phyloP scores from a whole-genome alignment of 2,329 filamentous ascomycete species.

The Diaporthe sp. region DNA sequence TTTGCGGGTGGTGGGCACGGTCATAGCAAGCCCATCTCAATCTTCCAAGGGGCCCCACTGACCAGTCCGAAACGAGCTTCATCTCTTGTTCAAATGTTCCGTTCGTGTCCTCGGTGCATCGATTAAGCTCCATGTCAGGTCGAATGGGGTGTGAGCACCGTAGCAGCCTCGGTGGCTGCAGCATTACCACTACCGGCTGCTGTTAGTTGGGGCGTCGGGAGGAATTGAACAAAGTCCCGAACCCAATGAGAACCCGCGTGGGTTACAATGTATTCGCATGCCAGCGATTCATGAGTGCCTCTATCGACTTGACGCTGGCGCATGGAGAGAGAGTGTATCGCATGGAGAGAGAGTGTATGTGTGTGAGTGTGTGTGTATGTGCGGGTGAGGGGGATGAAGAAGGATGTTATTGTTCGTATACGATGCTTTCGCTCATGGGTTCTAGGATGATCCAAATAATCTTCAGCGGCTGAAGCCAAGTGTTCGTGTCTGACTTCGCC shows the following conservation, averaged over 20 bases:
- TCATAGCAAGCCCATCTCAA: constrained; percentile 17
- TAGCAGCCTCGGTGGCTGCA: not conserved
- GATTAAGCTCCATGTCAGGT: constrained; percentile 23
- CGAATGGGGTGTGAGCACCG: constrained; percentile 9
- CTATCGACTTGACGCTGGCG: not conserved
- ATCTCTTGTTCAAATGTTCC: constrained; percentile 23
- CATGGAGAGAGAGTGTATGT: too few species aligned
- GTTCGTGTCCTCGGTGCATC: constrained; percentile 10
- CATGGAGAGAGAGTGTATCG: not conserved
- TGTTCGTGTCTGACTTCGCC: constrained; percentile 6
- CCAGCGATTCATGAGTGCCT: not conserved
- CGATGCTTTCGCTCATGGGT: not conserved
- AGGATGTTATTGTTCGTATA: not conserved
- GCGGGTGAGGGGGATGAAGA: not conserved
- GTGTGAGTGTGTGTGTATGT: not conserved
- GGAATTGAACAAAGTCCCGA: not conserved
- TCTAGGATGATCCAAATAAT: constrained; percentile 5
- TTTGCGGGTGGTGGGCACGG: constrained; percentile 8
- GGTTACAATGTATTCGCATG: not conserved
- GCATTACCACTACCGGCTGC: not conserved
- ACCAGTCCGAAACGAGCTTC: constrained; percentile 24
- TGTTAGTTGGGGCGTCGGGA: not conserved
- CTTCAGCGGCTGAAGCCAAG: constrained; percentile 22
- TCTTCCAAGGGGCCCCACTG: constrained; percentile 11
- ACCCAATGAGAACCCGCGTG: not conserved